These are phyloP conservation scores for Cladosporium austrohemisphaericum DNA, from an alignment of 2,329 filamentous ascomycete genomes.

Conservation along the genomic window DNA sequence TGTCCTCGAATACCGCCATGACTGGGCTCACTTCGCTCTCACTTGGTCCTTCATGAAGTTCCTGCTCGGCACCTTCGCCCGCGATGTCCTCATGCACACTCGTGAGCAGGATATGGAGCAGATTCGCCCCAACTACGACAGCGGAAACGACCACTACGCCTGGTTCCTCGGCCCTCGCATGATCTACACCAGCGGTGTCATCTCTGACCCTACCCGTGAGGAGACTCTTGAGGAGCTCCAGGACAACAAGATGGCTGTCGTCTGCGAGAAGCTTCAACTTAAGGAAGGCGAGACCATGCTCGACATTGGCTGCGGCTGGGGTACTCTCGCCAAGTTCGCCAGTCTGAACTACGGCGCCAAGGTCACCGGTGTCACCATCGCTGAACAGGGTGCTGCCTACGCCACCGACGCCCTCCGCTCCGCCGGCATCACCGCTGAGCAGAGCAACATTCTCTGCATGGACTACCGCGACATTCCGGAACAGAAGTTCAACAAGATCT, in stretches of 20 bases:
- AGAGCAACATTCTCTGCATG: slow-evolving; percentile 90
- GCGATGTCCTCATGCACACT: slow-evolving; percentile 89
- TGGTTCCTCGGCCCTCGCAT: slow-evolving; percentile 98
- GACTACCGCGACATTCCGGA: slow-evolving; percentile 92
- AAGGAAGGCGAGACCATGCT: slow-evolving; percentile 78
- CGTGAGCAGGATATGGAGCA: slow-evolving; percentile 95
- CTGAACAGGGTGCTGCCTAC: slow-evolving; percentile 94
- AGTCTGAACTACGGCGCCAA: slow-evolving; percentile 85
- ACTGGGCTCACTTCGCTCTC: slow-evolving; percentile 95
- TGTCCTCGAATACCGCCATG: slow-evolving; percentile 86
- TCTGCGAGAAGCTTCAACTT: slow-evolving; percentile 92
- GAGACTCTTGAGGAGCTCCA: slow-evolving; percentile 92
- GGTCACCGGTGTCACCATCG: slow-evolving; percentile 87
- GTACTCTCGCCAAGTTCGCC: slow-evolving; percentile 89
- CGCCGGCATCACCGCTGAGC: slow-evolving; percentile 75
- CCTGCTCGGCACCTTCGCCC: slow-evolving; percentile 82
- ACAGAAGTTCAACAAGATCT: slow-evolving; percentile 87
- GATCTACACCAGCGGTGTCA: slow-evolving; percentile 96
- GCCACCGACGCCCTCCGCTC: slow-evolving; percentile 85
- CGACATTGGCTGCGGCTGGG: slow-evolving; percentile 97
- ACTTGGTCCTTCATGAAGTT: slow-evolving; percentile 80
- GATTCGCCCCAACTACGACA: slow-evolving; percentile 95
- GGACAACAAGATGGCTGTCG: slow-evolving; percentile 93
- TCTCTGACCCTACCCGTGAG: slow-evolving; percentile 80
- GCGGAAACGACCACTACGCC: slow-evolving; percentile 95